Evolutionary conservation across 2,329 filamentous ascomycete species (phyloP), one percentile per base, ranked within the genome.

Genomic region (Albophoma yamanashiensis): DNA sequence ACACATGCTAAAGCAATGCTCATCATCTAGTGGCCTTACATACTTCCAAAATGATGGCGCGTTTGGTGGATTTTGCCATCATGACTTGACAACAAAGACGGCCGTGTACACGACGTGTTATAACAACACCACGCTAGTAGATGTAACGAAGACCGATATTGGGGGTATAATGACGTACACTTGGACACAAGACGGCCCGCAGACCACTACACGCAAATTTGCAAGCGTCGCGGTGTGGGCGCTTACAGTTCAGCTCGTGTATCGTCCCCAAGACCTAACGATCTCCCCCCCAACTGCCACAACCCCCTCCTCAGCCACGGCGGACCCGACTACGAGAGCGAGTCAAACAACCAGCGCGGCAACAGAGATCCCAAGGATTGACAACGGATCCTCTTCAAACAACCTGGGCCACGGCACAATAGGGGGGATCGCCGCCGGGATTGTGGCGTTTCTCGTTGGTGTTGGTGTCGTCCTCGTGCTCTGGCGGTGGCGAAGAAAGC

Each of bases 191-290:
- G 39, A 20, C 39, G 15, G 39, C 39, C 3, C 4, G 15, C 14
- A 42, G 50, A 53, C 27, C 12, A 55, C 11, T 15, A 22, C n/a
- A 15, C 34, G 14, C 36, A 38, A 2, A 3, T 55, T 22, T 25
- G 2, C 1, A 0, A n/a, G 20, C 53, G 5, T 39, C 7, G 0
- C 0, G 2, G 31, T 14, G 5, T 3, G 3, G 0, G 53, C 17
- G 1, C 15, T 34, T 2, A 55, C 15, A 9, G 2, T 55, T 6
- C 53, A 55, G 34, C 53, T 55, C 20, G 22, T 25, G 14, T 55
- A 25, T n/a, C 53, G 53, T 8, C 27, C 27, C 31, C 53, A 55
- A 38, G 53, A 55, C 39, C 14, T 22, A 20, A 22, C 1, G 1
- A 20, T 34, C 27, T 14, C 53, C 14, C 11, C n/a, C 34, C 8